Conservation (phyloP, 2,329 filamentous ascomycete genomes). For the Claviceps sp. region DNA sequence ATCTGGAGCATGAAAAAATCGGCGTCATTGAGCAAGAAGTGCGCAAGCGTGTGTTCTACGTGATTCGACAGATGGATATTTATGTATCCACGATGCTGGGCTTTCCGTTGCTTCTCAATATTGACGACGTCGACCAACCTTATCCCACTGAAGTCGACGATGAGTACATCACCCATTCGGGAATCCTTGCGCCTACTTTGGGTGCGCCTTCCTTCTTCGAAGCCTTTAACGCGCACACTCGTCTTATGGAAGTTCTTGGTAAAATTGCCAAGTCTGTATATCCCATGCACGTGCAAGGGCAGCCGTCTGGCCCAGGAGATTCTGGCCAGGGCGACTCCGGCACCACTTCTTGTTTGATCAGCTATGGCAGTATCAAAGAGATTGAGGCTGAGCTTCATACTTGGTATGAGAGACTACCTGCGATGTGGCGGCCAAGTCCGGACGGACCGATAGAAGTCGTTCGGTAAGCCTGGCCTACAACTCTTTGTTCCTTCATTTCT, state of each 20-base stretch:
- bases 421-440: slow-evolving; percentile 63
- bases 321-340: slow-evolving; percentile 27
- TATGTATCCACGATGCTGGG: slow-evolving; percentile 56
- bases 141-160: slow-evolving; percentile 53
- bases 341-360: slow-evolving; percentile 46
- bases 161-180: slow-evolving; percentile 48
- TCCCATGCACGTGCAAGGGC: slow-evolving; percentile 43
- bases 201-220: slow-evolving; percentile 47
- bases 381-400: slow-evolving; percentile 49
- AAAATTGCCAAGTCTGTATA: slow-evolving; percentile 55
- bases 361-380: slow-evolving; percentile 48
- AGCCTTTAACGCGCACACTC: slow-evolving; percentile 53
- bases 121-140: slow-evolving; percentile 54
- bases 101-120: slow-evolving; percentile 48
- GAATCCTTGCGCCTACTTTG: slow-evolving; percentile 39
- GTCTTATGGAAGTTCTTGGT: slow-evolving; percentile 47
- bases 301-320: slow-evolving; percentile 28
- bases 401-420: slow-evolving; percentile 57
- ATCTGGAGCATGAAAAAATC: slow-evolving; percentile 50
- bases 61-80: slow-evolving; percentile 56
- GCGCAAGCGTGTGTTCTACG: slow-evolving; percentile 52
- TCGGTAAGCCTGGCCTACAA: slow-evolving; percentile 39
- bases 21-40: slow-evolving; percentile 50
- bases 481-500: too few species aligned
- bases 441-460: slow-evolving; percentile 64